Evolutionary conservation across 2,329 filamentous ascomycete species (phyloP).

Genomic region (Sclerotinia subarctica): DNA sequence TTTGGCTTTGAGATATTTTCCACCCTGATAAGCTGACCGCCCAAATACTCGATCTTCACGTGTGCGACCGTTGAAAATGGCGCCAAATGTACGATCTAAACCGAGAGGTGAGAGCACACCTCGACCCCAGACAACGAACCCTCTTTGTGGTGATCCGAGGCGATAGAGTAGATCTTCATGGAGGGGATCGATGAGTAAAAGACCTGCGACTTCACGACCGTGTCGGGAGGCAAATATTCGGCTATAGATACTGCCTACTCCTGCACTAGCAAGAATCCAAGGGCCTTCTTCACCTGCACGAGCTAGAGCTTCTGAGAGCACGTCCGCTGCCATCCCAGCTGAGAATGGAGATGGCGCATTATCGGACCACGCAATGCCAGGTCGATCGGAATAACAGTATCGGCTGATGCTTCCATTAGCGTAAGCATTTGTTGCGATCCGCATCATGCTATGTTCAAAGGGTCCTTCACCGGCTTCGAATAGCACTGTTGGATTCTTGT

Average conservation of each 20-base stretch:
- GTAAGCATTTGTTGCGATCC: conserved; percentile 72
- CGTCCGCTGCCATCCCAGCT: conserved; percentile 88
- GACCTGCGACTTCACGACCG: conserved; percentile 66
- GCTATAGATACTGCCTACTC: conserved; percentile 82
- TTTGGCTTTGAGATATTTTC: conserved; percentile 84
- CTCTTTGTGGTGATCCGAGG: conserved; percentile 64
- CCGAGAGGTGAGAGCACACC: conserved; percentile 86
- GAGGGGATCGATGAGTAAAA: conserved; percentile 82
- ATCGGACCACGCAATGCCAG: conserved; percentile 84
- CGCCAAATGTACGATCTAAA: conserved; percentile 73
- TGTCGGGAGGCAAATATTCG: conserved; percentile 89
- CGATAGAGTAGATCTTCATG: conserved; percentile 80
- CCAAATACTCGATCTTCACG: conserved; percentile 85
- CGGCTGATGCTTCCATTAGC: conserved; percentile 78
- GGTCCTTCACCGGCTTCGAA: conserved; percentile 80
- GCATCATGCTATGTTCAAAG: conserved; percentile 74
- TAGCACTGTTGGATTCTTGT: conserved; percentile 71
- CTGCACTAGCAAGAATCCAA: conserved; percentile 83
- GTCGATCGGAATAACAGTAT: conserved; percentile 95
- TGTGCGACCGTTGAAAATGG: conserved; percentile 75
- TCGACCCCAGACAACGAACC: conserved; percentile 82
- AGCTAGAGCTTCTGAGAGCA: conserved; percentile 79
- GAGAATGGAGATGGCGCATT: conserved; percentile 91
- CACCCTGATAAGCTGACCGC: conserved; percentile 70
- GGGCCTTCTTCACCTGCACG: conserved; percentile 79